phyloP scores from a whole-genome alignment of 1,284 basidiomycete species.

The Malassezia slooffiae region DNA sequence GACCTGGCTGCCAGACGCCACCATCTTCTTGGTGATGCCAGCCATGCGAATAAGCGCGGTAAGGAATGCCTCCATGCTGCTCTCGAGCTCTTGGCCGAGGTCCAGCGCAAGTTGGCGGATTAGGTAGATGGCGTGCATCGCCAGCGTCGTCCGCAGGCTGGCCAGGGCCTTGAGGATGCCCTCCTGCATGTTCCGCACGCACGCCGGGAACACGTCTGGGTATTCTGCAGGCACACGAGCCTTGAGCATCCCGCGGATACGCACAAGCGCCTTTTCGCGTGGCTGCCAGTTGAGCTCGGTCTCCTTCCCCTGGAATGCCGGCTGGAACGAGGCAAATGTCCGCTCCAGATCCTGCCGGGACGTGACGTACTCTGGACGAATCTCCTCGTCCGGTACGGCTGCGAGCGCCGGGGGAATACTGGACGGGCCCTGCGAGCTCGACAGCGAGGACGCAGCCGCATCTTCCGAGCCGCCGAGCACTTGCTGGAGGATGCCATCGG shows the following conservation, averaged over 20 bases:
- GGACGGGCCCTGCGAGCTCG: too few relatives aligned
- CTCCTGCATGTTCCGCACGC: conserved; percentile 67
- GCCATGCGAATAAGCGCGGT: conserved; percentile 73
- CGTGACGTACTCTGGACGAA: conserved; percentile 57
- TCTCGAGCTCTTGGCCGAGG: conserved; percentile 53
- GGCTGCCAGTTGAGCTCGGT: conserved; percentile 90
- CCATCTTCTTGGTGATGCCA: conserved; percentile 87
- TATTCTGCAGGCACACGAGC: conserved; percentile 67
- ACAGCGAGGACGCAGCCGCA: not conserved
- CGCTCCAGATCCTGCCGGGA: conserved; percentile 71
- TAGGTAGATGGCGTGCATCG: conserved; percentile 66
- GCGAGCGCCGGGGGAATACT: conserved; percentile 13
- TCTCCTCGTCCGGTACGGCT: conserved; percentile 22
- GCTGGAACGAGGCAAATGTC: conserved; percentile 67
- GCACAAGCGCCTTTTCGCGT: conserved; percentile 66
- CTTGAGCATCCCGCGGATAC: conserved; percentile 81
- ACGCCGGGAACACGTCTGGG: conserved; percentile 60
- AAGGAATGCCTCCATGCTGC: conserved; percentile 53
- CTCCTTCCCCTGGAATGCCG: conserved; percentile 91
- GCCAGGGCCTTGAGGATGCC: conserved; percentile 75
- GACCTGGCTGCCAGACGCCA: conserved; percentile 72
- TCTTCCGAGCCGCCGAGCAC: conserved; percentile 29
- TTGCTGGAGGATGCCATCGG: too few relatives aligned
- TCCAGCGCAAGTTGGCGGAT: conserved; percentile 61
- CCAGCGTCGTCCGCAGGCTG: conserved; percentile 83